Conservation (phyloP, 176 grass and related monocot species). For the Raddia guianensis region DNA sequence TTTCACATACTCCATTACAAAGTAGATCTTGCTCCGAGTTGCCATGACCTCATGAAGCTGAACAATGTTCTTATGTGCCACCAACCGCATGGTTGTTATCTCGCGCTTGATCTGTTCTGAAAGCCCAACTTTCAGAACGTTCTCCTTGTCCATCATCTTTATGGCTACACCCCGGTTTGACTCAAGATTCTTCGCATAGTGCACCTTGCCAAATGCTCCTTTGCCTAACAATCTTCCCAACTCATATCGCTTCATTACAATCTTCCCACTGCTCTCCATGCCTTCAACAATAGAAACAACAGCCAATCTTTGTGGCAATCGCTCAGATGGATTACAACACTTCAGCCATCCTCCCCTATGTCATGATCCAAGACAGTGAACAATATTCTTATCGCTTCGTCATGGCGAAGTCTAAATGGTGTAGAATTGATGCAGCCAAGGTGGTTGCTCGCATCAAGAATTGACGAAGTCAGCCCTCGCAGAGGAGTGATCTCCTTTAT, state of each 20-base stretch:
- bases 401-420: slow-evolving; percentile 39
- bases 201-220: slow-evolving; percentile 76
- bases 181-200: slow-evolving; percentile 60
- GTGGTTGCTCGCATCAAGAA: slow-evolving; percentile 47
- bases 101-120: slow-evolving; percentile 73
- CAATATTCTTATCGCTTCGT: slow-evolving; percentile 52
- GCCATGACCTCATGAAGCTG: slow-evolving; percentile 84
- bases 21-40: slow-evolving; percentile 69
- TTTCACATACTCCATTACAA: slow-evolving; percentile 83
- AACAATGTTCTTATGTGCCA: slow-evolving; percentile 67
- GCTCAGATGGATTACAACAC: slow-evolving; percentile 22
- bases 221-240: slow-evolving; percentile 69
- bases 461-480: slow-evolving; percentile 23
- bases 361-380: slow-evolving; percentile 44
- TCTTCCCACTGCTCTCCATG: slow-evolving; percentile 58
- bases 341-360: slow-evolving; percentile 72
- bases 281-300: slow-evolving; percentile 6
- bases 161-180: slow-evolving; percentile 60
- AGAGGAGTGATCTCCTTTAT: slow-evolving; percentile 30
- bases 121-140: slow-evolving; percentile 51
- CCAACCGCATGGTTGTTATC: slow-evolving; percentile 72
- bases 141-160: slow-evolving; percentile 79
- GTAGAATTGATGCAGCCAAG: slow-evolving; percentile 28
- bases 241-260: slow-evolving; percentile 68
- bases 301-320: slow-evolving; percentile 25